A percentile compares a stretch with the other conserved stretches of the same genome.
Conservation (phyloP, 2,329 filamentous ascomycete genomes). For the Verticillium klebahnii region DNA sequence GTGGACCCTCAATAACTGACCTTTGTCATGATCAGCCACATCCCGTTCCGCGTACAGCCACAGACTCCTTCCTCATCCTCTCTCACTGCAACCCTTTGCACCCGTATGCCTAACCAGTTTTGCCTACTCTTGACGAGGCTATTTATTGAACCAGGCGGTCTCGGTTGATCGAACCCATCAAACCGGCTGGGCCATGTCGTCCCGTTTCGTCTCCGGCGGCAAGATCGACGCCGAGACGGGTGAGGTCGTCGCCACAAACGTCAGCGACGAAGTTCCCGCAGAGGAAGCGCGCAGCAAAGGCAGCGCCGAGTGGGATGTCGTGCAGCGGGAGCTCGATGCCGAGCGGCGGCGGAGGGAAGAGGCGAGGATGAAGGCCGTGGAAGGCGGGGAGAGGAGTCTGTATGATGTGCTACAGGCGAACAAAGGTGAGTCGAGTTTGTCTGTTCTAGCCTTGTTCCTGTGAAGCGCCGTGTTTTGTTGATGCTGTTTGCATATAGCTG, state of each 20-base stretch:
- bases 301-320: slow-evolving; percentile 55
- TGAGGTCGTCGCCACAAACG: slow-evolving; percentile 1
- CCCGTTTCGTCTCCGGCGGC: slow-evolving; percentile 52
- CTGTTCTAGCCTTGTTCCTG: slow-evolving; percentile 3
- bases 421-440: slow-evolving; percentile 51
- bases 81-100: too few species aligned
- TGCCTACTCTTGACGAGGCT: too few species aligned
- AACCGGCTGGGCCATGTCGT: slow-evolving; percentile 33
- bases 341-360: slow-evolving; percentile 52
- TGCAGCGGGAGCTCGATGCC: slow-evolving; percentile 60
- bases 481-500: slow-evolving; percentile 40
- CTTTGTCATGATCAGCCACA: too few species aligned
- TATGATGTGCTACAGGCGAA: slow-evolving; percentile 77
- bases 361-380: slow-evolving; percentile 35
- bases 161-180: background rate
- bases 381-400: slow-evolving; percentile 54
- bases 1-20: too few species aligned
- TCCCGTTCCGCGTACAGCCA: too few species aligned
- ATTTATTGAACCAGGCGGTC: too few species aligned
- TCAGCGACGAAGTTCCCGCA: slow-evolving; percentile 18
- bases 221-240: slow-evolving; percentile 35
- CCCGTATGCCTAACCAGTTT: too few species aligned
- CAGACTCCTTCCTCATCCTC: too few species aligned
- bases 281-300: slow-evolving; percentile 16
- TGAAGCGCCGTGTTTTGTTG: background rate